phyloP scores from a whole-genome alignment of 169 alveolate species.

The Perkinsus marinus region DNA sequence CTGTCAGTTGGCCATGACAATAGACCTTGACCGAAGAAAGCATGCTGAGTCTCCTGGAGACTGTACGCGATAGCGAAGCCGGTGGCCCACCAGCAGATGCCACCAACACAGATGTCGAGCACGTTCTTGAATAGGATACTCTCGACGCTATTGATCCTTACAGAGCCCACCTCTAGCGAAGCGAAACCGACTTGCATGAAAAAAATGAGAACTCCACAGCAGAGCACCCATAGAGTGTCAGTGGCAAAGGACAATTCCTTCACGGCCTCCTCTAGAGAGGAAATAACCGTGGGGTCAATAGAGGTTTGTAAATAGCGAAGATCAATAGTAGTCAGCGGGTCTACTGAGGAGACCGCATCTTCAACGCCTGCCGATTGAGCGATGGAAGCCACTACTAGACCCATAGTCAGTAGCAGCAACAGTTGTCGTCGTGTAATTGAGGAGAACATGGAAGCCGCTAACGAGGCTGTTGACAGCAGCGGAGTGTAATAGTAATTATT shows the following conservation, averaged over 20 bases:
- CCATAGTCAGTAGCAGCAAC: background rate
- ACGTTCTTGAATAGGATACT: conserved; percentile 7
- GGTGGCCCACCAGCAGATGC: conserved; percentile 9
- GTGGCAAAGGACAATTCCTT: background rate
- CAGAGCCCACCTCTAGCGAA: conserved; percentile 7
- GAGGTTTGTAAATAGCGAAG: background rate
- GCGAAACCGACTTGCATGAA: conserved; percentile 20
- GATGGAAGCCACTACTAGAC: background rate
- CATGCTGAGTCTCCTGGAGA: background rate
- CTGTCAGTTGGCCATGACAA: background rate
- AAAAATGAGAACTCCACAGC: conserved; percentile 9
- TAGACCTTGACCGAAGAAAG: background rate
- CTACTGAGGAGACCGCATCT: background rate
- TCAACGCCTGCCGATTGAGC: background rate
- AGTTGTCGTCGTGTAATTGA: background rate
- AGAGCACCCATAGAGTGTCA: background rate
- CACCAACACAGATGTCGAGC: conserved; percentile 5
- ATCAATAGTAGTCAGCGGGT: background rate
- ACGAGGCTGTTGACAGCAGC: no score
- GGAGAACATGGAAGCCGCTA: no score
- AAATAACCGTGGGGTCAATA: background rate
- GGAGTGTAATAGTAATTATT: no score
- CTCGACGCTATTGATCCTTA: background rate
- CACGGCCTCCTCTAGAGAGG: background rate
- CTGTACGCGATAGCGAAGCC: background rate